Evolutionary conservation across 148 eudicot species (phyloP), one percentile per base, ranked within the genome.

Genomic region (Camellia granthamiana): DNA sequence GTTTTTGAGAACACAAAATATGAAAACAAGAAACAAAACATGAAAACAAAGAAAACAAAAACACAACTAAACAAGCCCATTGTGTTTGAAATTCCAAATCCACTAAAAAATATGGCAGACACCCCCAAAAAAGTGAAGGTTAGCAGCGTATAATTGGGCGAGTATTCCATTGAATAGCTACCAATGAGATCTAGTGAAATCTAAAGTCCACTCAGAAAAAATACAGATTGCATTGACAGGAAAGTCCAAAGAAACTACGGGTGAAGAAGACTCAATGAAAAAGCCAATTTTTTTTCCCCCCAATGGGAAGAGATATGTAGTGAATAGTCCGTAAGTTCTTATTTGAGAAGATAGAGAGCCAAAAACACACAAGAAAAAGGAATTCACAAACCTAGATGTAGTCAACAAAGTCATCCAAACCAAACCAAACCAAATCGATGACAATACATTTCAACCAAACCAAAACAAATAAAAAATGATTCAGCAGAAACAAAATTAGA

Each of bases 121-220:
- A 49, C 52, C 21, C 54, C 52, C 23, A 44, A 69, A 7, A 14
- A 14, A 30, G 38, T 16, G 72, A 14, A 68, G n/a, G 19, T 42
- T 66, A 10, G 70, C 41, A 16, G 5, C 0, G 52, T 49, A 49
- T 49, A 49, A 41, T 66, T 38, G 46, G 2, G 47, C 7, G 18
- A 66, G 46, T 30, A 38, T 66, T 41, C 72, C 72, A 68, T 66
- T 66, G 47, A 68, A 9, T 68, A 42, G 47, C 72, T 68, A 41
- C 72, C 18, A 68, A 42, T 42, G 16, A 0, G 4, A 68, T 42
- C 3, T 7, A 49, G 7, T 6, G 15, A 68, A 68, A 42, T 68
- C 21, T 68, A 6, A 18, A 5, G 42, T 15, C 49, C 72, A 68
- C 42, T 42, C 51, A 68, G 70, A 41, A 15, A 42, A 49, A 0